Conservation (phyloP, 768 basidiomycete species). For the Tulasnella sp. region DNA sequence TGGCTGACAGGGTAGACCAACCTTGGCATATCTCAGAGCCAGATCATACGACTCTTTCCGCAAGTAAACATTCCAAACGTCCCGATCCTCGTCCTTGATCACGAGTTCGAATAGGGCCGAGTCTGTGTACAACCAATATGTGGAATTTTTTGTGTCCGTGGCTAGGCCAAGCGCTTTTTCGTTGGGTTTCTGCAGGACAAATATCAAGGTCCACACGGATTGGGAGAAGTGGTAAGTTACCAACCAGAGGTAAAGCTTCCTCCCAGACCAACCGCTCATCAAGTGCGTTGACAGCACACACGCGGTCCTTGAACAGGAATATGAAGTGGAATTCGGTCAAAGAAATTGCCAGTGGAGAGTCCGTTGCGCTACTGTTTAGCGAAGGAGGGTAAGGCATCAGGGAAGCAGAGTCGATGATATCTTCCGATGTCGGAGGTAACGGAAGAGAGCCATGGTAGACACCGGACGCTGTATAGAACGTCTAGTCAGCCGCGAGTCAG, state of each 20-base stretch:
- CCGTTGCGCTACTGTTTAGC: constrained; percentile 15
- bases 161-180: constrained; percentile 64
- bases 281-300: constrained; percentile 65
- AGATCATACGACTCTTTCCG: constrained; percentile 63
- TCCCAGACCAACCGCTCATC: constrained; percentile 76
- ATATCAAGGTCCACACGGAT: neutral
- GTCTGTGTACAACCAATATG: constrained; percentile 90
- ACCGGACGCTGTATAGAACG: constrained; percentile 49
- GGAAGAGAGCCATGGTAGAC: constrained; percentile 76
- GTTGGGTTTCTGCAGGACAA: constrained; percentile 47
- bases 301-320: constrained; percentile 64
- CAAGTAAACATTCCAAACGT: constrained; percentile 88
- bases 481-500: no score
- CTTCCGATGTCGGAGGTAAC: constrained; percentile 49
- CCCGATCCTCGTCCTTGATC: constrained; percentile 76
- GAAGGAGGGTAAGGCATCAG: constrained; percentile 62
- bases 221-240: constrained; percentile 22
- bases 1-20: constrained; percentile 25
- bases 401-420: constrained; percentile 63
- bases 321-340: constrained; percentile 91
- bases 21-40: constrained; percentile 74
- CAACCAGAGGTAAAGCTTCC: constrained; percentile 66
- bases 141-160: constrained; percentile 74
- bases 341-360: constrained; percentile 57
- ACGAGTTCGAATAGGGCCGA: constrained; percentile 80